Evolutionary conservation across 2,329 filamentous ascomycete genomes (phyloP).

Genomic region (Diplocarpon mali): DNA sequence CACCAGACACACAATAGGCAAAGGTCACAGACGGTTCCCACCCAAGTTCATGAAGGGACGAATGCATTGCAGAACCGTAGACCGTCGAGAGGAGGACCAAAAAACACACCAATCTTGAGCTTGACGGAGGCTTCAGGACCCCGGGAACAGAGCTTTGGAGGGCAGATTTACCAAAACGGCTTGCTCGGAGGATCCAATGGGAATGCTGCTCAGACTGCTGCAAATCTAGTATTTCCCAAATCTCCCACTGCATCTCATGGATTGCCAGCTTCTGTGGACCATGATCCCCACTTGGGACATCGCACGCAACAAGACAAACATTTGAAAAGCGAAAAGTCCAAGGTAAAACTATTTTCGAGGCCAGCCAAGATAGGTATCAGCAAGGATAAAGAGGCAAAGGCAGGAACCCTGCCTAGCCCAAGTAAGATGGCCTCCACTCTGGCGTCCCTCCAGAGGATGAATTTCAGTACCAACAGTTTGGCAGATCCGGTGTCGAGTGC

Average conservation of each 20-base stretch:
- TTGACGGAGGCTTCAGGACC: constrained; percentile 55
- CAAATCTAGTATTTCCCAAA: constrained; percentile 62
- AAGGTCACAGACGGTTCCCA: constrained; percentile 63
- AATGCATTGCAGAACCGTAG: constrained; percentile 17
- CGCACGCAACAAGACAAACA: constrained; percentile 43
- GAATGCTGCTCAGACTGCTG: constrained; percentile 57
- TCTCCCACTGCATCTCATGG: constrained; percentile 25
- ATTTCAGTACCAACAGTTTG: constrained; percentile 63
- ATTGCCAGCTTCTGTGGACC: constrained; percentile 28
- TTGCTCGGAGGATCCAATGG: constrained; percentile 47
- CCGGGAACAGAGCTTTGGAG: constrained; percentile 42
- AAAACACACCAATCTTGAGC: constrained; percentile 52
- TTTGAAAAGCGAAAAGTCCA: constrained; percentile 55
- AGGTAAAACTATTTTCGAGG: constrained; percentile 72
- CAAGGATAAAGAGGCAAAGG: constrained; percentile 52
- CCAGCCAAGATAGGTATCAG: constrained; percentile 61
- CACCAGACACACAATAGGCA: constrained; percentile 47
- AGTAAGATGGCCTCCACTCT: constrained; percentile 58
- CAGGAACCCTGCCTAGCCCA: constrained; percentile 61
- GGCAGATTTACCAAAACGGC: constrained; percentile 46
- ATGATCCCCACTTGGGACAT: constrained; percentile 19
- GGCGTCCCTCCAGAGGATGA: constrained; percentile 51
- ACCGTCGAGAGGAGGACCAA: constrained; percentile 34
- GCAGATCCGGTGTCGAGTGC: constrained; percentile 42
- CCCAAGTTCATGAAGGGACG: constrained; percentile 29